phyloP scores from a whole-genome alignment of 441 rosid genomes.

The Syzygium syzygioides region DNA sequence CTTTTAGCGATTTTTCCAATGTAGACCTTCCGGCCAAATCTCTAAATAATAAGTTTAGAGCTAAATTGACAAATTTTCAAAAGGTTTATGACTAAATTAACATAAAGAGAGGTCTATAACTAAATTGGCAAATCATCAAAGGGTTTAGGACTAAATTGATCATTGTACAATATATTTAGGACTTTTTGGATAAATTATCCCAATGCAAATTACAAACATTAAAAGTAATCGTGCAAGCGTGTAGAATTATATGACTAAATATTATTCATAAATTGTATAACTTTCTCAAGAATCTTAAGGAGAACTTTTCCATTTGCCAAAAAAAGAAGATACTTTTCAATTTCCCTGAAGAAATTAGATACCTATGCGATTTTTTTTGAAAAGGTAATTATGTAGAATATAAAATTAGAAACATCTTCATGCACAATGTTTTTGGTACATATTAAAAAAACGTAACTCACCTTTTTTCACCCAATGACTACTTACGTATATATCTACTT shows the following conservation, averaged over 20 bases:
- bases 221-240: rapidly evolving
- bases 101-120: no score
- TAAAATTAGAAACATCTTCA: not conserved
- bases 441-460: not conserved
- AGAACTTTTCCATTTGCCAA: not conserved
- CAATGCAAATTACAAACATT: not conserved
- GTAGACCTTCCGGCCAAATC: no score
- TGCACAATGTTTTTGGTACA: not conserved
- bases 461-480: not conserved
- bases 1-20: no score
- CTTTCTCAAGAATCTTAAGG: not conserved
- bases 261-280: not conserved
- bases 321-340: not conserved
- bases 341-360: not conserved
- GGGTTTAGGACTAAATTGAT: no score
- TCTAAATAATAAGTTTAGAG: no score
- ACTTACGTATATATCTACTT: not conserved
- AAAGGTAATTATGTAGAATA: not conserved
- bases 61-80: no score
- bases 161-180: no score
- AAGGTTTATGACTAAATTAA: no score
- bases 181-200: no score
- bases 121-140: no score
- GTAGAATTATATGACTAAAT: not conserved
- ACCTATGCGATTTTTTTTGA: not conserved